These are phyloP conservation scores for Pythium aquatile DNA, from an alignment of 352 stramenopile genomes.

Conservation along the genomic window DNA sequence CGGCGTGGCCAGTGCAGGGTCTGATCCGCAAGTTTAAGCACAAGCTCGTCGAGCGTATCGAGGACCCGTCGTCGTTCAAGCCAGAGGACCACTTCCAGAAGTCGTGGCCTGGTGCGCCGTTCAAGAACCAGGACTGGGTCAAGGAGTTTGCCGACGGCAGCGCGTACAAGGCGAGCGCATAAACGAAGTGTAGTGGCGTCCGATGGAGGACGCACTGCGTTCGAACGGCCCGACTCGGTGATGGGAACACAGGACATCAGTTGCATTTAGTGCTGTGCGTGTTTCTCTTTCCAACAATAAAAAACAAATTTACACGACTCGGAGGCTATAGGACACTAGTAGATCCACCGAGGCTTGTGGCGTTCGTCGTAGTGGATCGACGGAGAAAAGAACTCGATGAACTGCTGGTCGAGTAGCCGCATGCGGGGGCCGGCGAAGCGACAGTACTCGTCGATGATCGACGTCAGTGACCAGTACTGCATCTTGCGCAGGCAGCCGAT, in stretches of 20 bases:
- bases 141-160: constrained; percentile 91
- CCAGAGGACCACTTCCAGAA: constrained; percentile 93
- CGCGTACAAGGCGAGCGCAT: constrained; percentile 83
- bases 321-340: constrained; percentile 16
- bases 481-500: constrained; percentile 88
- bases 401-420: constrained; percentile 85
- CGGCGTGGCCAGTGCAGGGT: constrained; percentile 99
- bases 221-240: not conserved
- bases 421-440: constrained; percentile 82
- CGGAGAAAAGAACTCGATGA: constrained; percentile 89
- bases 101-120: constrained; percentile 94
- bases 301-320: constrained; percentile 11
- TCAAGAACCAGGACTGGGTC: constrained; percentile 96
- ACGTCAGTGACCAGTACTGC: constrained; percentile 84
- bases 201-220: not conserved
- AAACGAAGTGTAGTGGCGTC: constrained; percentile 15
- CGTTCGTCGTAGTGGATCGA: constrained; percentile 78
- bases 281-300: constrained; percentile 23
- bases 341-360: constrained; percentile 75
- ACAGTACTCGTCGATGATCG: constrained; percentile 88
- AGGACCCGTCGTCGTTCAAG: constrained; percentile 94
- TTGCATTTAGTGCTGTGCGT: constrained; percentile 8
- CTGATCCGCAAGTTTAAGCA: constrained; percentile 98
- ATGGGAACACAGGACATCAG: constrained; percentile 3
- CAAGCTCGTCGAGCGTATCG: constrained; percentile 98